Evolutionary conservation across 495 filamentous ascomycete species (phyloP).

Genomic region (Paragyromitra xinjiangensis): DNA sequence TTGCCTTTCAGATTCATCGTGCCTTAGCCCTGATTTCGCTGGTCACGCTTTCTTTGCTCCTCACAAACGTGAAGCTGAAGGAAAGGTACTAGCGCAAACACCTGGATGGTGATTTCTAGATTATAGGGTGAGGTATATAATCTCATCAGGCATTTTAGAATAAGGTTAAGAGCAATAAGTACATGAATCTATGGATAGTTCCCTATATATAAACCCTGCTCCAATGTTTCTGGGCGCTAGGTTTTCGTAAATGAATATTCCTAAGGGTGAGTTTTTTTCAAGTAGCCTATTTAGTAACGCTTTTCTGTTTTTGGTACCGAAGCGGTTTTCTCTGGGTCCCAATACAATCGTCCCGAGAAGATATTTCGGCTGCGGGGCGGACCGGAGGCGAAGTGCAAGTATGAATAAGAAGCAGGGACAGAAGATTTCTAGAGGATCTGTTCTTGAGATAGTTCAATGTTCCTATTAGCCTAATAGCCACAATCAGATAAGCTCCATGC

Average conservation of each 20-base stretch:
- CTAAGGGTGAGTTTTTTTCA: neutral
- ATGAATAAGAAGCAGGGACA: no score
- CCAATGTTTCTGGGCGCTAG: neutral
- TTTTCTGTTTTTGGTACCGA: neutral
- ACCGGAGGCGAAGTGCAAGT: neutral
- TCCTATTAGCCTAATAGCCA: conserved; percentile 18
- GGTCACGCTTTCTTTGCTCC: no score
- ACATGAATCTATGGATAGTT: neutral
- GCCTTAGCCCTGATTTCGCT: no score
- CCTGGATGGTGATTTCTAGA: neutral
- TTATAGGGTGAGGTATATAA: neutral
- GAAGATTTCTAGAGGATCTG: neutral
- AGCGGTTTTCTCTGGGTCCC: neutral
- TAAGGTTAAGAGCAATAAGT: neutral
- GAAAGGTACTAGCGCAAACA: neutral
- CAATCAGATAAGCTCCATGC: conserved; percentile 12
- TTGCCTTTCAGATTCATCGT: no score
- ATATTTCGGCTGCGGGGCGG: neutral
- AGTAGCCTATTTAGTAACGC: neutral
- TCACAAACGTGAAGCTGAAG: no score
- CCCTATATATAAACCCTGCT: neutral
- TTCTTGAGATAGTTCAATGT: neutral
- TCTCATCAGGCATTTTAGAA: neutral
- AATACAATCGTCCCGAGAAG: neutral
- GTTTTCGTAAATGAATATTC: neutral